These are phyloP conservation scores for Pseudogymnoascus sp. DNA, from an alignment of 2,329 filamentous ascomycete species.

Conservation along the genomic window DNA sequence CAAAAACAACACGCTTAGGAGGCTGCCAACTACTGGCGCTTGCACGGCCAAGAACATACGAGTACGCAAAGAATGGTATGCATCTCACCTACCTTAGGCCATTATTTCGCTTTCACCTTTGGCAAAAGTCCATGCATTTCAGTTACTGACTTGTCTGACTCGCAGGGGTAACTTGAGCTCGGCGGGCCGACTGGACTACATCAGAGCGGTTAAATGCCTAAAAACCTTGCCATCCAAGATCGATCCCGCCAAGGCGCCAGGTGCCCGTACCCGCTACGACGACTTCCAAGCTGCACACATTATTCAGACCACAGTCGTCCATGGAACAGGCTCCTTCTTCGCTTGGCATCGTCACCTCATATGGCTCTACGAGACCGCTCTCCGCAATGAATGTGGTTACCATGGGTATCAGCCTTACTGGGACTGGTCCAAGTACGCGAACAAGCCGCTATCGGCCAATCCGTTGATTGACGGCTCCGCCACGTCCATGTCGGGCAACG, in stretches of 20 bases:
- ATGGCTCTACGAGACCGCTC: constrained; percentile 30
- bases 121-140: neutral
- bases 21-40: neutral
- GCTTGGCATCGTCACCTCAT: constrained; percentile 36
- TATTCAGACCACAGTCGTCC: constrained; percentile 27
- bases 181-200: neutral
- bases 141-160: neutral
- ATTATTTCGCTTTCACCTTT: neutral
- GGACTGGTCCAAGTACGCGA: neutral
- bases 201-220: constrained; percentile 28
- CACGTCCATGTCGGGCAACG: constrained; percentile 44
- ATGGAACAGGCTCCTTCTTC: constrained; percentile 32
- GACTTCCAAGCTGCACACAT: constrained; percentile 35
- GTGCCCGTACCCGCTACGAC: constrained; percentile 30
- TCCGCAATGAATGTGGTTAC: constrained; percentile 35
- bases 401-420: neutral
- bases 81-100: neutral
- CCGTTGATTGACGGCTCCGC: constrained; percentile 42
- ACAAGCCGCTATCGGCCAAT: neutral
- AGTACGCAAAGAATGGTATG: constrained; percentile 16
- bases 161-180: neutral
- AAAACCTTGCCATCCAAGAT: constrained; percentile 26
- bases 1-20: neutral
- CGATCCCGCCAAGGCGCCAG: constrained; percentile 17
- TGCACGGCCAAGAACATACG: constrained; percentile 12